These are phyloP conservation scores for Cryphonectria naterciae DNA, from an alignment of 2,329 filamentous ascomycete species.

Conservation along the genomic window DNA sequence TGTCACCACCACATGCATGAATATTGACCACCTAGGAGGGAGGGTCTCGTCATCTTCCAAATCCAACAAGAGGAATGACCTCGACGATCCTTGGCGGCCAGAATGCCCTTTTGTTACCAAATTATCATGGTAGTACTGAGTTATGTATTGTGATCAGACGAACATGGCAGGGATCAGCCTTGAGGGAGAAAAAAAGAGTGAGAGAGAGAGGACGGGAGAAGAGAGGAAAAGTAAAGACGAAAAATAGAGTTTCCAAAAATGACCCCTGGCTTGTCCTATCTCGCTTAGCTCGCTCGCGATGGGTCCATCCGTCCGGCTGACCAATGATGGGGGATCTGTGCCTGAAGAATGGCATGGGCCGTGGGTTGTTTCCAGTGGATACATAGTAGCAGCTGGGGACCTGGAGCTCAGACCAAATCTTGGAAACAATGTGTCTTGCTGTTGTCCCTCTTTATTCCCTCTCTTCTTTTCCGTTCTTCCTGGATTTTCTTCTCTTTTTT, in stretches of 20 bases:
- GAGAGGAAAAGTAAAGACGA: neutral
- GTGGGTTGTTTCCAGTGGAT: neutral
- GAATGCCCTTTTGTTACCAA: neutral
- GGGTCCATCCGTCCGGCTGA: neutral
- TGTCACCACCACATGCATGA: neutral
- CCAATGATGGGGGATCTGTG: neutral
- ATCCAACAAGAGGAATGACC: slow-evolving; percentile 1
- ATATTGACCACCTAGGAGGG: neutral
- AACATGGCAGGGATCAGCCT: slow-evolving; percentile 17
- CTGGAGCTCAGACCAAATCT: neutral
- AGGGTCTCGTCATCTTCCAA: slow-evolving; percentile 13
- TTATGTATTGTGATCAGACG: slow-evolving; percentile 10
- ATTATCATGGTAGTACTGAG: neutral
- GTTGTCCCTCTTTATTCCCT: neutral
- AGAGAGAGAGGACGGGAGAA: neutral
- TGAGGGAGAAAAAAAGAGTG: neutral
- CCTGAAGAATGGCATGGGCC: slow-evolving; percentile 4
- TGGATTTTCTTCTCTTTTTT: neutral
- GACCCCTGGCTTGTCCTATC: slow-evolving; percentile 11
- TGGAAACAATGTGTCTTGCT: neutral
- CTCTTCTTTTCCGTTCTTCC: too few species aligned
- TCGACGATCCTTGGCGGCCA: slow-evolving; percentile 15
- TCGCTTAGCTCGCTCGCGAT: slow-evolving; percentile 11
- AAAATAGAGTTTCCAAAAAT: slow-evolving; percentile 13
- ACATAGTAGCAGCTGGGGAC: neutral